Conservation (phyloP, 768 basidiomycete genomes). For the Erythrobasidium yunnanense region DNA sequence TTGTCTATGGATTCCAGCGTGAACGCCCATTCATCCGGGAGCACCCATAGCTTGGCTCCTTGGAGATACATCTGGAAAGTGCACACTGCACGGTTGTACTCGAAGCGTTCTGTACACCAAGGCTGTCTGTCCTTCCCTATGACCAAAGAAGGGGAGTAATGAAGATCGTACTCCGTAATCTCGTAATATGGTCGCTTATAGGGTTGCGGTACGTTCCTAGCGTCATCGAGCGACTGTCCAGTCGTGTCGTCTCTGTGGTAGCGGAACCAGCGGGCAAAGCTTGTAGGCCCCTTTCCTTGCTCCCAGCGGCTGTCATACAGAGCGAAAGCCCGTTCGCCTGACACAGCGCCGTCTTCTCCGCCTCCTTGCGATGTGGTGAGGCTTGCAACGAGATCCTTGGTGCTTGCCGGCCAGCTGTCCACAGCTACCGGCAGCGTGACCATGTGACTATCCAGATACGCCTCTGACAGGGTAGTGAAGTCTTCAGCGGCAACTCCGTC, state of each 20-base stretch:
- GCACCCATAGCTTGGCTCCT: slow-evolving; percentile 37
- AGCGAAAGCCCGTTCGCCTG: slow-evolving; percentile 25
- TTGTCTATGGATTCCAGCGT: slow-evolving; percentile 36
- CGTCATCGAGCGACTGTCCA: not conserved
- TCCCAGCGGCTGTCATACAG: slow-evolving; percentile 36
- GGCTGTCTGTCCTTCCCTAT: slow-evolving; percentile 35
- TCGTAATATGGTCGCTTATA: slow-evolving; percentile 26
- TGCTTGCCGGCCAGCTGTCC: slow-evolving; percentile 32
- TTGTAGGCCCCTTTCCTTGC: slow-evolving; percentile 35
- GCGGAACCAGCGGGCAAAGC: slow-evolving; percentile 37
- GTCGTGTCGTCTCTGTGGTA: too few relatives aligned
- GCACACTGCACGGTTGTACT: slow-evolving; percentile 37
- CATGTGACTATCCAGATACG: slow-evolving; percentile 26
- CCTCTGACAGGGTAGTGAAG: slow-evolving; percentile 27
- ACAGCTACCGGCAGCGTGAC: slow-evolving; percentile 28
- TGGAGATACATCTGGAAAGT: slow-evolving; percentile 38
- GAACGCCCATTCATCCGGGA: slow-evolving; percentile 37
- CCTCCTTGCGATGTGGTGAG: slow-evolving; percentile 24
- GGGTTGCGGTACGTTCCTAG: slow-evolving; percentile 20
- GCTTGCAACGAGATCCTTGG: slow-evolving; percentile 31
- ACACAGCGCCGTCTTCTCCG: slow-evolving; percentile 19
- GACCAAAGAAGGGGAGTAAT: slow-evolving; percentile 36
- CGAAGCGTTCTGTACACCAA: slow-evolving; percentile 39
- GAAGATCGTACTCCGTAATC: slow-evolving; percentile 37
- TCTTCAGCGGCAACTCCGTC: slow-evolving; percentile 31